These are phyloP conservation scores for Lantana camara DNA, from an alignment of 257 asterid genomes.

Conservation along the genomic window DNA sequence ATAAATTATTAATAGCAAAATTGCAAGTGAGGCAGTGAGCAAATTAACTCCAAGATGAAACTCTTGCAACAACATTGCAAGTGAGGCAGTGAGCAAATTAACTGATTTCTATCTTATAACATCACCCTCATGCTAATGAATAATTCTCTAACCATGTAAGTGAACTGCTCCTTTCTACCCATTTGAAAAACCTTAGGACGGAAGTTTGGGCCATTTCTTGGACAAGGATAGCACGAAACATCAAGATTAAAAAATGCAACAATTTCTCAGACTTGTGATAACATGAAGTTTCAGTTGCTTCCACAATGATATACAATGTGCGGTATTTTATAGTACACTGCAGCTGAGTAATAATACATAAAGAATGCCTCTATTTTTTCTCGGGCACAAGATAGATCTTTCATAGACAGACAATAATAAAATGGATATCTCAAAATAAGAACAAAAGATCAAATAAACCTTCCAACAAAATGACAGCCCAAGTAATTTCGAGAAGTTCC, in stretches of 20 bases:
- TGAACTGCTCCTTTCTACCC: slow-evolving; percentile 88
- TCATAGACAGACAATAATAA: not conserved
- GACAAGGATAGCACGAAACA: slow-evolving; percentile 89
- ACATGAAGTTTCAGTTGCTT: slow-evolving; percentile 34
- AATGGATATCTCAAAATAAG: not conserved
- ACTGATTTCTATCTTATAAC: not conserved
- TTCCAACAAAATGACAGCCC: slow-evolving; percentile 95
- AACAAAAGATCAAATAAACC: slow-evolving; percentile 41
- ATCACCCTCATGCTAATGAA: slow-evolving; percentile 11
- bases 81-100: not conserved
- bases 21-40: too few relatives aligned
- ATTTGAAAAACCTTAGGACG: slow-evolving; percentile 76
- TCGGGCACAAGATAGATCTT: not conserved
- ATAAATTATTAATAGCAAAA: too few relatives aligned
- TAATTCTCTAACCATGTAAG: slow-evolving; percentile 74
- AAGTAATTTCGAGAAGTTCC: slow-evolving; percentile 47
- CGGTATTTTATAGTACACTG: too few relatives aligned
- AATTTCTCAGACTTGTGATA: slow-evolving; percentile 83
- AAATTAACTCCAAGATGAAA: not conserved
- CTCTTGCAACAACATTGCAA: slow-evolving; percentile 12
- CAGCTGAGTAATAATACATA: not conserved
- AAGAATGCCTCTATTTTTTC: too few relatives aligned
- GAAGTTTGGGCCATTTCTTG: slow-evolving; percentile 85
- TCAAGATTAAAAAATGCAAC: slow-evolving; percentile 86
- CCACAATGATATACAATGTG: slow-evolving; percentile 52